Evolutionary conservation across 371 early-diverging fungal genomes (phyloP).

Genomic region (Mortierella sp.): DNA sequence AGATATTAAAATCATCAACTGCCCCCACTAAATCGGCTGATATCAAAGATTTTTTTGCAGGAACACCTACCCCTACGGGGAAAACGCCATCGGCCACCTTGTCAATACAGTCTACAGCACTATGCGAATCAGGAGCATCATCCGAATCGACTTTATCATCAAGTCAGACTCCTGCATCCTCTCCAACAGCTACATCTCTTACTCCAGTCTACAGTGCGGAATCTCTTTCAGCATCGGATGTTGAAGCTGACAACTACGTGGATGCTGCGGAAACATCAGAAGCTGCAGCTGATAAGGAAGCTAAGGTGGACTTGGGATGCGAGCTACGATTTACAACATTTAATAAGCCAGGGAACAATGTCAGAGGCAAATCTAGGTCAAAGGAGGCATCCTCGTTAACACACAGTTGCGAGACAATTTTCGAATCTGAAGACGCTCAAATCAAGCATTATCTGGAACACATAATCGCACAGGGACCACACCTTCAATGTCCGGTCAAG

Average conservation of each 20-base stretch:
- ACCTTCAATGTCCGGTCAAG: slow-evolving; percentile 5
- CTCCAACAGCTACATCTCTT: neutral
- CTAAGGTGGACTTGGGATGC: neutral
- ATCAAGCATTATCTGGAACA: slow-evolving; percentile 19
- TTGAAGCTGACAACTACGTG: neutral
- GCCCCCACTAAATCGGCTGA: neutral
- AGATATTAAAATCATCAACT: neutral
- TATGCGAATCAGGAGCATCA: neutral
- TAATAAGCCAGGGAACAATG: neutral
- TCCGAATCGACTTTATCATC: neutral
- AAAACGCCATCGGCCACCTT: neutral
- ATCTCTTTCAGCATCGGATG: neutral
- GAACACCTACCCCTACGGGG: neutral
- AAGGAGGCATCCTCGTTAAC: neutral
- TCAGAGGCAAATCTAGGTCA: neutral
- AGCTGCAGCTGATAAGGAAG: neutral
- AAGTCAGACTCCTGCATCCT: neutral
- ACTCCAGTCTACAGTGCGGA: neutral
- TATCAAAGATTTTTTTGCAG: neutral
- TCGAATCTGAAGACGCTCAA: neutral
- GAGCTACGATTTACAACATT: neutral
- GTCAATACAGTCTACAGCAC: neutral
- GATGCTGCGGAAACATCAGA: neutral
- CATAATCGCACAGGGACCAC: neutral
- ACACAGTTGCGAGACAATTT: slow-evolving; percentile 1